Conservation (phyloP, 2,329 filamentous ascomycete genomes). For the Neocatenulostroma microsporum region DNA sequence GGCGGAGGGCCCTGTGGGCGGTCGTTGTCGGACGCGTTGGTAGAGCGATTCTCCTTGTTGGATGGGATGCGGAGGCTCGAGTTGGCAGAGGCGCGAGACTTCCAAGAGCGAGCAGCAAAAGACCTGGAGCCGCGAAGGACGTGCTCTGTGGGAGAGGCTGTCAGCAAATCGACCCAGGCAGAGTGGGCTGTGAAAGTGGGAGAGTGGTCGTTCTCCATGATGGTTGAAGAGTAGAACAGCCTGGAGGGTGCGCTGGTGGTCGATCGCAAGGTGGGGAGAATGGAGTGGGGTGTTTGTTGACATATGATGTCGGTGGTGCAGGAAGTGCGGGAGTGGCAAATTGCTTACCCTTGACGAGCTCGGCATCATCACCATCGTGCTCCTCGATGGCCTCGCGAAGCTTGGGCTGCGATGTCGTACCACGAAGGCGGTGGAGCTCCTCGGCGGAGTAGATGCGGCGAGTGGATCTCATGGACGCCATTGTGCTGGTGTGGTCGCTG, state of each 20-base stretch:
- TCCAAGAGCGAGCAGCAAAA: conserved; percentile 30
- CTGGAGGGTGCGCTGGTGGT: too few species aligned
- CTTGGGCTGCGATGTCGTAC: conserved; percentile 28
- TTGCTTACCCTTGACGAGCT: conserved; percentile 31
- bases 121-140: conserved; percentile 31
- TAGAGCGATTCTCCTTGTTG: conserved; percentile 27
- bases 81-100: conserved; percentile 22
- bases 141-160: conserved; percentile 26
- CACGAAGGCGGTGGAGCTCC: conserved; percentile 29
- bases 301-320: conserved; percentile 3
- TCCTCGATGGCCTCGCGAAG: conserved; percentile 30
- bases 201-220: too few species aligned
- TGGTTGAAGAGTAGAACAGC: too few species aligned
- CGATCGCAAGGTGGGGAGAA: conserved; percentile 1
- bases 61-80: conserved; percentile 23
- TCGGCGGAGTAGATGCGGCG: conserved; percentile 33
- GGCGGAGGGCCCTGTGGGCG: conserved; percentile 10
- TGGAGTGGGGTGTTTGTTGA: too few species aligned
- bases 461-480: conserved; percentile 16
- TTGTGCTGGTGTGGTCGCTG: too few species aligned
- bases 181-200: too few species aligned
- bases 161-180: conserved; percentile 18
- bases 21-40: conserved; percentile 14
- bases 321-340: conserved; percentile 2
- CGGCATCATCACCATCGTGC: conserved; percentile 29